phyloP scores from a whole-genome alignment of 2,329 filamentous ascomycete genomes.

The Leptographium wingfieldii region DNA sequence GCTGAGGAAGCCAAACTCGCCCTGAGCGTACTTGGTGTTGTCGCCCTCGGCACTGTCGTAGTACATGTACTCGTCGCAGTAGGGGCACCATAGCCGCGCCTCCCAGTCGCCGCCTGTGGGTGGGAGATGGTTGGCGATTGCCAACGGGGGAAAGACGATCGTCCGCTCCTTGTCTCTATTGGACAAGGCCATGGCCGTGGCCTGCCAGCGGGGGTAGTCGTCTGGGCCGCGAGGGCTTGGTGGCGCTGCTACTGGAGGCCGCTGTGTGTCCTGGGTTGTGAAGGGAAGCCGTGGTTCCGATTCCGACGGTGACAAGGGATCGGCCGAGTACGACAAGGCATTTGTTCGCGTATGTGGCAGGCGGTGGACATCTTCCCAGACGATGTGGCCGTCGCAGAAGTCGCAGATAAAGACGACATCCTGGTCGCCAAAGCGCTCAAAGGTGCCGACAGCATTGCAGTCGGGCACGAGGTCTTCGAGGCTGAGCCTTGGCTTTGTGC shows the following conservation, averaged over 20 bases:
- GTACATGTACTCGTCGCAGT: slow-evolving; percentile 41
- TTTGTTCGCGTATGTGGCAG: slow-evolving; percentile 18
- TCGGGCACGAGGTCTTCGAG: slow-evolving; percentile 35
- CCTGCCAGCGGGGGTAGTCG: slow-evolving; percentile 37
- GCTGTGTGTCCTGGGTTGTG: background rate
- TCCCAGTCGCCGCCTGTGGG: slow-evolving; percentile 38
- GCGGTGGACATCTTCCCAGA: slow-evolving; percentile 43
- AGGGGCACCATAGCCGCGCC: slow-evolving; percentile 39
- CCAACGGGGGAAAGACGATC: slow-evolving; percentile 43
- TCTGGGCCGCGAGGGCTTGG: background rate
- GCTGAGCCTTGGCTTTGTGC: slow-evolving; percentile 7
- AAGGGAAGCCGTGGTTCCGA: background rate
- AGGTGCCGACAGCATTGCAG: slow-evolving; percentile 41
- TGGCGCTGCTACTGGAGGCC: slow-evolving; percentile 1
- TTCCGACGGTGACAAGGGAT: slow-evolving; percentile 9
- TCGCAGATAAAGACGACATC: slow-evolving; percentile 48
- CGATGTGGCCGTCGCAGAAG: slow-evolving; percentile 46
- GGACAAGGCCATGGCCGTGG: slow-evolving; percentile 29
- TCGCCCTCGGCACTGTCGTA: slow-evolving; percentile 40
- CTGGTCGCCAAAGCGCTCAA: slow-evolving; percentile 40
- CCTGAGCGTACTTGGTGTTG: slow-evolving; percentile 30
- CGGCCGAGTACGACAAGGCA: background rate
- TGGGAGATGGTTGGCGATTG: slow-evolving; percentile 43
- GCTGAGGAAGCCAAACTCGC: slow-evolving; percentile 35
- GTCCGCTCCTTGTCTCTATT: slow-evolving; percentile 30